Conservation (phyloP, 768 basidiomycete species). For the Lactarius quietus region DNA sequence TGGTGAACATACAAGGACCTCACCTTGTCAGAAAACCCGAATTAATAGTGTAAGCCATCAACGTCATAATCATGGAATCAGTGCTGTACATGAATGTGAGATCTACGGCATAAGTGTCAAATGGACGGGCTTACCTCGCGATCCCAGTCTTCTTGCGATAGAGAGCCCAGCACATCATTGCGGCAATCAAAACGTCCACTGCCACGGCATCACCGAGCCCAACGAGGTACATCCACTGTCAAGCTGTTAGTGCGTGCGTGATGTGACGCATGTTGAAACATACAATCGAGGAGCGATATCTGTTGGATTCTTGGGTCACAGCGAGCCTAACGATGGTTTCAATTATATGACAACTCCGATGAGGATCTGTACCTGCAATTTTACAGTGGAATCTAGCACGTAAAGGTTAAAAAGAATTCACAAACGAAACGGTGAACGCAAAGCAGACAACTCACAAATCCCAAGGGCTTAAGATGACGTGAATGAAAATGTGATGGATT, state of each 20-base stretch:
- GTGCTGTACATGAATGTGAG: constrained; percentile 24
- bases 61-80: constrained; percentile 28
- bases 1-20: neutral
- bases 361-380: constrained; percentile 37
- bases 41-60: constrained; percentile 32
- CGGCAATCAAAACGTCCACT: constrained; percentile 48
- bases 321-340: constrained; percentile 24
- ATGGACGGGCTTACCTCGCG: constrained; percentile 33
- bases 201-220: constrained; percentile 45
- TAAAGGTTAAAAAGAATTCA: neutral
- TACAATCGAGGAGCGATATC: constrained; percentile 35
- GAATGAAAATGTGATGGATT: too few species aligned
- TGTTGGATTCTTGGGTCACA: constrained; percentile 33
- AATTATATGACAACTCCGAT: neutral
- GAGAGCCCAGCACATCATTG: constrained; percentile 46
- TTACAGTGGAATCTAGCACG: constrained; percentile 43
- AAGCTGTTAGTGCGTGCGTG: neutral
- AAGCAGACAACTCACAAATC: constrained; percentile 25
- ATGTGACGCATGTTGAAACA: constrained; percentile 18
- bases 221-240: constrained; percentile 48
- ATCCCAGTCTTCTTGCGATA: constrained; percentile 46
- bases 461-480: constrained; percentile 26
- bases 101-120: neutral
- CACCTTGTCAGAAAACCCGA: constrained; percentile 30
- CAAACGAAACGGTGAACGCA: too few species aligned